These are phyloP conservation scores for Aureobasidium musti DNA, from an alignment of 2,329 filamentous ascomycete genomes.

Conservation along the genomic window DNA sequence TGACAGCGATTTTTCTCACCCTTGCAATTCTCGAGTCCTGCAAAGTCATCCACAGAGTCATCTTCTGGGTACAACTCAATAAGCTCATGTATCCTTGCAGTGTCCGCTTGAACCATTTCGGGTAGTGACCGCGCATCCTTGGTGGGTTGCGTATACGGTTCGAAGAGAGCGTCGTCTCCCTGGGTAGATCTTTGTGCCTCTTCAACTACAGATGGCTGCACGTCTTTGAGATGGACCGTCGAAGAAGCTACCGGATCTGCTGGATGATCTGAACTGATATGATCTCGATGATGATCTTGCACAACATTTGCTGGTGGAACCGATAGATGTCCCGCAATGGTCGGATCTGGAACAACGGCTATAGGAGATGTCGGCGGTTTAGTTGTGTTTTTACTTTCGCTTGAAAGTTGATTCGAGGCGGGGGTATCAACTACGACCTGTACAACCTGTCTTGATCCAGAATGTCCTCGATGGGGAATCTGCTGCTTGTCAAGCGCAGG, in stretches of 20 bases:
- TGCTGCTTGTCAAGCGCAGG: neutral
- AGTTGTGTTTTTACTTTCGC: neutral
- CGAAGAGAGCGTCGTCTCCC: neutral
- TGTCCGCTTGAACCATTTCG: neutral
- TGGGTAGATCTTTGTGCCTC: neutral
- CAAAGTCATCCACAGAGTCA: neutral
- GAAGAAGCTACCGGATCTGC: neutral
- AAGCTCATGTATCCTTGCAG: neutral
- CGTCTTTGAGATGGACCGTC: neutral
- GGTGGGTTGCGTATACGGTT: neutral
- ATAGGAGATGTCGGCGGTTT: neutral
- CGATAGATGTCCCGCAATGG: neutral
- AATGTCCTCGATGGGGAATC: neutral
- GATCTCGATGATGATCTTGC: neutral
- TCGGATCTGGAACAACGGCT: neutral
- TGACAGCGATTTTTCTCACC: neutral
- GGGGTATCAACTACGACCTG: neutral
- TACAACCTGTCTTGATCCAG: neutral
- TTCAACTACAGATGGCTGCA: neutral
- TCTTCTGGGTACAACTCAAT: neutral
- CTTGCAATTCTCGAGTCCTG: neutral
- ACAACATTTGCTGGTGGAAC: neutral
- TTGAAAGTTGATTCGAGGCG: neutral
- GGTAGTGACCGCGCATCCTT: neutral
- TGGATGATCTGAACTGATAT: too few species aligned